A percentile compares a stretch with the other conserved stretches of the same genome.
These are phyloP conservation scores for Pestalotiopsis fici DNA, from an alignment of 2,329 filamentous ascomycete species.

Conservation along the genomic window DNA sequence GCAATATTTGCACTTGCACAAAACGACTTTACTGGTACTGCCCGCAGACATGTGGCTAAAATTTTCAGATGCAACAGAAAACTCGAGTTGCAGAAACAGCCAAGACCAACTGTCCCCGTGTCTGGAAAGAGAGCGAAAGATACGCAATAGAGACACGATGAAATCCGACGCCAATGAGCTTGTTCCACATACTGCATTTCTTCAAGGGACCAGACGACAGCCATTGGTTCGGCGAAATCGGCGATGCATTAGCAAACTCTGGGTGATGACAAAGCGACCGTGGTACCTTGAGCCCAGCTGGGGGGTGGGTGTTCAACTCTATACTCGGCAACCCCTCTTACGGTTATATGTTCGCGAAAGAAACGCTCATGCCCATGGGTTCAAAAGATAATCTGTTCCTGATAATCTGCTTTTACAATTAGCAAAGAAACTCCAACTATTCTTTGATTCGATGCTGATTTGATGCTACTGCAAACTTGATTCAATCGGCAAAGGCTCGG, in stretches of 20 bases:
- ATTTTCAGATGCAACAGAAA: too few species aligned
- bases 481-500: constrained; percentile 12
- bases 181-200: neutral
- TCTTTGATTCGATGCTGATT: neutral
- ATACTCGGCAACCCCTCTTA: neutral
- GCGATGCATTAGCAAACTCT: neutral
- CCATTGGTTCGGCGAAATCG: neutral
- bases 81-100: too few species aligned
- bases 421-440: neutral
- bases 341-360: too few species aligned
- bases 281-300: neutral
- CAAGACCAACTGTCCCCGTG: too few species aligned
- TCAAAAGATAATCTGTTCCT: too few species aligned
- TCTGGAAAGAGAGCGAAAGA: too few species aligned
- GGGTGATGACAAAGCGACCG: neutral
- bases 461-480: neutral
- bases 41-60: too few species aligned
- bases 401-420: too few species aligned
- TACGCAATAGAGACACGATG: neutral
- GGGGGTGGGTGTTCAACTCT: neutral
- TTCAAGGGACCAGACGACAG: neutral
- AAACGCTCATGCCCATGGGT: too few species aligned
- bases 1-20: neutral
- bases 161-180: neutral
- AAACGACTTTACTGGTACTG: too few species aligned